Conservation (phyloP, 208 protist genomes). For the Leishmania amazonensis region DNA sequence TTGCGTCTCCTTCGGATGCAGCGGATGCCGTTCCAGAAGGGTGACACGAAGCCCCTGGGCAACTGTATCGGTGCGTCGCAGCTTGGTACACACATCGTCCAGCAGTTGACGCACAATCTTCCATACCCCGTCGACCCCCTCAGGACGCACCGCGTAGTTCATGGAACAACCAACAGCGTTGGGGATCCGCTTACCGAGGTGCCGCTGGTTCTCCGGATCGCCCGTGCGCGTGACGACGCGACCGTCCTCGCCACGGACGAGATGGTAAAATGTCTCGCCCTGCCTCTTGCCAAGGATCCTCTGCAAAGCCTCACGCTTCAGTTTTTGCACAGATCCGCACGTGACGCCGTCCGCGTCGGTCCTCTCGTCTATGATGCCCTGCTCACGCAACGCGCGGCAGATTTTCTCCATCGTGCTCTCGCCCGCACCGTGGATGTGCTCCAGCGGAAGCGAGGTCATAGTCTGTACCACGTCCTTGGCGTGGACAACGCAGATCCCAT, state of each 20-base stretch:
- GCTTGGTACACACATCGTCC: conserved; percentile 72
- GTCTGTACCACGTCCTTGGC: conserved; percentile 47
- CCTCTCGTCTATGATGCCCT: conserved; percentile 16
- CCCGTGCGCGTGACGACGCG: conserved; percentile 79
- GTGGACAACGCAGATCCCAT: conserved; percentile 58
- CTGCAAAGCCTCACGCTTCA: conserved; percentile 61
- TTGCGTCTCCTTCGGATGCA: conserved; percentile 71
- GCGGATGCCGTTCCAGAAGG: conserved; percentile 80
- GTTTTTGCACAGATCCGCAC: conserved; percentile 66
- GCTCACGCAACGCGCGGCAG: conserved; percentile 35
- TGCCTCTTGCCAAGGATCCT: conserved; percentile 56
- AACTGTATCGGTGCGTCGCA: conserved; percentile 45
- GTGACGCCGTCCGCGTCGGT: conserved; percentile 29
- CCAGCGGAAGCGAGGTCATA: conserved; percentile 55
- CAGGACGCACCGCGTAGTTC: conserved; percentile 88
- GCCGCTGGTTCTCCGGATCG: conserved; percentile 65
- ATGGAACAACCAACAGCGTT: conserved; percentile 79
- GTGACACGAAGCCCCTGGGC: conserved; percentile 63
- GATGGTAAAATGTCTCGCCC: conserved; percentile 74
- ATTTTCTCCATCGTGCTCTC: conserved; percentile 65
- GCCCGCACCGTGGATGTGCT: conserved; percentile 74
- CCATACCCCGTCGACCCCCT: conserved; percentile 63
- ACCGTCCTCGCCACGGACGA: conserved; percentile 69
- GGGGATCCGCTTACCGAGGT: conserved; percentile 58
- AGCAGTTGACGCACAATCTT: conserved; percentile 65